Evolutionary conservation across 768 basidiomycete species (phyloP), one percentile per base, ranked within the genome.

Genomic region (Calocybe cyanea): DNA sequence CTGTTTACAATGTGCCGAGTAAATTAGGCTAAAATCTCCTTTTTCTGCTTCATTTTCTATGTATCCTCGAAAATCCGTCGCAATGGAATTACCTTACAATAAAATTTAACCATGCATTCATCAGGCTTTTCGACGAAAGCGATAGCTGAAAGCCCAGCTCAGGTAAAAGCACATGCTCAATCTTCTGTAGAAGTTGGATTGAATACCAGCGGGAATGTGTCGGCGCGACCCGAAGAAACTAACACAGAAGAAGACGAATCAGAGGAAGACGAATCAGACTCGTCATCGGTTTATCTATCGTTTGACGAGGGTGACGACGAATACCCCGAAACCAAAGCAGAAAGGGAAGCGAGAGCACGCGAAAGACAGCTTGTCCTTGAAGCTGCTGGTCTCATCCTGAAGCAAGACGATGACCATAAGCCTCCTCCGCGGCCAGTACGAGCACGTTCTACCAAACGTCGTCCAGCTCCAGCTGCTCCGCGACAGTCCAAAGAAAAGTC

Each of bases 361-460:
- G 92, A 95, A 59, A 73, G 90, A 17, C 81, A 81, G 53, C 76
- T 85, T 15, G 90, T 96, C 6, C 69, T 97, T n/a, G 82, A 90
- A 58, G 87, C 90, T 0, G 92, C 92, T 0, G 94, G 94, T 2
- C 68, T 96, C 19, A 81, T 91, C 45, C 75, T 95, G 37, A 81
- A 84, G 52, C 65, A 76, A 30, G 79, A 82, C 47, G 72, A 74
- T 13, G 36, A 35, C 14, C 25, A 28, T 11, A 72, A 72, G 34
- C 71, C 76, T 1, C 81, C 74, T 2, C 73, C 71, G 14, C 65
- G 62, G 6, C 71, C 66, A 7, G 57, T 61, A 5, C 63, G 71
- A 10, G 50, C 60, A 18, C 59, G 56, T 24, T 59, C 67, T 18
- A 46, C 54, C 50, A 49, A 41, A 52, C 66, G 20, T 50, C 68